These are phyloP conservation scores for Cryphonectria carpinicola DNA, from an alignment of 2,329 filamentous ascomycete genomes.

Conservation along the genomic window DNA sequence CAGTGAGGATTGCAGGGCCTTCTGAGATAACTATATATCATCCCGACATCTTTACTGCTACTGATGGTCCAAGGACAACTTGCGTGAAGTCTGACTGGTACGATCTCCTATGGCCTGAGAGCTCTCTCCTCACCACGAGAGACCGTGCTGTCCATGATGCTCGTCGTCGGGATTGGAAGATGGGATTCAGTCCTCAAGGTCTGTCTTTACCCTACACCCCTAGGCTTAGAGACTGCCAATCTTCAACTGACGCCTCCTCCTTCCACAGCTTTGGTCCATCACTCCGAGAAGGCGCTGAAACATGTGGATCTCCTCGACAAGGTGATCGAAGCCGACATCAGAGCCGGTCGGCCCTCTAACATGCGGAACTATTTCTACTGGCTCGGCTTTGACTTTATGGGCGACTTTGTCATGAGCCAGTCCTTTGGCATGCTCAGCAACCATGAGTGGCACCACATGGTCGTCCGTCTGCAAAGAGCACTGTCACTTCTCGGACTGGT, in stretches of 20 bases:
- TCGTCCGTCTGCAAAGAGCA: slow-evolving; percentile 35
- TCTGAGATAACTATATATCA: slow-evolving; percentile 35
- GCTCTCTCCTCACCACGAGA: slow-evolving; percentile 31
- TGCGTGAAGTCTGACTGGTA: slow-evolving; percentile 37
- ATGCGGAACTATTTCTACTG: slow-evolving; percentile 35
- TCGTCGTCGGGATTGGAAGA: slow-evolving; percentile 1
- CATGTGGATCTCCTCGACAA: slow-evolving; percentile 28
- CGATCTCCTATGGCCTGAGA: slow-evolving; percentile 33
- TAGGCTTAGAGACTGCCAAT: neutral
- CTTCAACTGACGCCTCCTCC: neutral
- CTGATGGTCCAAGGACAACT: slow-evolving; percentile 34
- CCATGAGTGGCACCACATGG: slow-evolving; percentile 35
- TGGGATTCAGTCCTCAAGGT: slow-evolving; percentile 1
- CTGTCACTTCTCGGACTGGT: slow-evolving; percentile 37
- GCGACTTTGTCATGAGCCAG: slow-evolving; percentile 41
- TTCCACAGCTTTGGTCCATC: neutral
- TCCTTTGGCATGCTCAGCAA: slow-evolving; percentile 41
- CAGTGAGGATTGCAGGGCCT: neutral
- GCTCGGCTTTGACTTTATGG: slow-evolving; percentile 42
- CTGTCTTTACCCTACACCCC: neutral
- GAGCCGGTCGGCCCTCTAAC: slow-evolving; percentile 25
- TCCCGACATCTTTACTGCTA: slow-evolving; percentile 33
- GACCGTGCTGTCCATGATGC: slow-evolving; percentile 32
- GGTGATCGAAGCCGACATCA: slow-evolving; percentile 30
- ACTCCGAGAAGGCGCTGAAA: neutral